A percentile compares a stretch with the other conserved stretches of the same genome.
These are phyloP conservation scores for Populus hybrid DNA, from an alignment of 441 rosid species.

Conservation along the genomic window DNA sequence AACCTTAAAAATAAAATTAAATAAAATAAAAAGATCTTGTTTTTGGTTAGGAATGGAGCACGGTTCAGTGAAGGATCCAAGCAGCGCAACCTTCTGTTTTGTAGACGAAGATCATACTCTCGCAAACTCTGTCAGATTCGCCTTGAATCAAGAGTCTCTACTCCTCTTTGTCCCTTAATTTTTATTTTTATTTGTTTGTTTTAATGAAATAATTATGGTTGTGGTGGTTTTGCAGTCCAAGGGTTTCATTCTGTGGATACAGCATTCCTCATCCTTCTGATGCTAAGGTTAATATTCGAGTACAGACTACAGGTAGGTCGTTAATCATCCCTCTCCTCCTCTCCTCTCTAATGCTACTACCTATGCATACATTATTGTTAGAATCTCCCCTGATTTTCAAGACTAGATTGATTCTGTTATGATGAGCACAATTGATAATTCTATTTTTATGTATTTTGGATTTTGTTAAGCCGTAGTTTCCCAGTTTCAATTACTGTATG, in stretches of 20 bases:
- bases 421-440: background rate
- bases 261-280: conserved; percentile 95
- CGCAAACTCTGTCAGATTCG: conserved; percentile 75
- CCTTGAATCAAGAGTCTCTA: conserved; percentile 94
- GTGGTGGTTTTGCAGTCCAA: conserved; percentile 60
- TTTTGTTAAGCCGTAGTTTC: background rate
- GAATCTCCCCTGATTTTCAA: background rate
- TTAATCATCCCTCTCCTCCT: background rate
- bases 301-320: conserved; percentile 85
- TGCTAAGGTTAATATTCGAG: conserved; percentile 70
- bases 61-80: conserved; percentile 34
- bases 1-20: background rate
- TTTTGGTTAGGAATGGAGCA: conserved; percentile 19
- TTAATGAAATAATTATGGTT: background rate
- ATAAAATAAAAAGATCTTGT: background rate
- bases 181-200: background rate
- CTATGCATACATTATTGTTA: background rate
- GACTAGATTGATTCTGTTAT: background rate
- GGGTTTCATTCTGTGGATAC: conserved; percentile 68
- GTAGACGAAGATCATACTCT: conserved; percentile 85
- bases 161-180: background rate
- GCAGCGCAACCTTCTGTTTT: conserved; percentile 64
- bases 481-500: background rate
- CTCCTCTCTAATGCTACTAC: background rate
- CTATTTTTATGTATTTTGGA: background rate